Conservation (phyloP, 768 basidiomycete species). For the Dentipellis sp. region DNA sequence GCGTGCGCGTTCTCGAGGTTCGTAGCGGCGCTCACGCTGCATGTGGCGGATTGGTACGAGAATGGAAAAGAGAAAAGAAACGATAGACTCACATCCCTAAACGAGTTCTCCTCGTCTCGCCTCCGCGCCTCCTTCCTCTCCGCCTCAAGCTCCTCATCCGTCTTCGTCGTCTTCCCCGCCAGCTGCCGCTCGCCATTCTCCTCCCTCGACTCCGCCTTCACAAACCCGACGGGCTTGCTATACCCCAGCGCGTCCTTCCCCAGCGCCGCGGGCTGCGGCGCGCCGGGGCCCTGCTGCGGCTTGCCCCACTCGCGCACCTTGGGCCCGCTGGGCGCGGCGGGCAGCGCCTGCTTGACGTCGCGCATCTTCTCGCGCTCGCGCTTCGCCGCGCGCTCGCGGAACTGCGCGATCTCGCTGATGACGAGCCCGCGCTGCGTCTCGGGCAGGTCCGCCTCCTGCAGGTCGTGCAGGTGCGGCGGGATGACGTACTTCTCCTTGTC, state of each 20-base stretch:
- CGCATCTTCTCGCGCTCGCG: conserved; percentile 82
- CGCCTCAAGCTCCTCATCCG: conserved; percentile 84
- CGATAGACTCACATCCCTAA: conserved; percentile 63
- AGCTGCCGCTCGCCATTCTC: conserved; percentile 25
- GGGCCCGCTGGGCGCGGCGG: conserved; percentile 56
- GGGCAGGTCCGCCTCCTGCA: conserved; percentile 93
- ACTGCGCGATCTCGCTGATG: conserved; percentile 93
- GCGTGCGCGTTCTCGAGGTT: conserved; percentile 78
- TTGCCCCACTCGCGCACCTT: conserved; percentile 78
- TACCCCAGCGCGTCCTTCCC: conserved; percentile 49
- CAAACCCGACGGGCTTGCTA: conserved; percentile 75
- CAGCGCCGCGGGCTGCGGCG: conserved; percentile 15
- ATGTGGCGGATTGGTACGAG: background rate
- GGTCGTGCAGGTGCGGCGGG: conserved; percentile 92
- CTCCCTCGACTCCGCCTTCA: conserved; percentile 47
- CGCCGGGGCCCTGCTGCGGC: conserved; percentile 29
- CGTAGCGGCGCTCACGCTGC: conserved; percentile 90
- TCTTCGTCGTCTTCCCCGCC: conserved; percentile 39
- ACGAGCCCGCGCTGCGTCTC: conserved; percentile 90
- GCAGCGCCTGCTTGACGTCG: conserved; percentile 57
- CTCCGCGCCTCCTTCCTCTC: conserved; percentile 69
- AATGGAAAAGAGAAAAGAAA: background rate
- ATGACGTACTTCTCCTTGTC: conserved; percentile 86
- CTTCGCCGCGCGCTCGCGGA: conserved; percentile 90
- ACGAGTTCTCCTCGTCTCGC: conserved; percentile 76